phyloP scores from a whole-genome alignment of 2,329 filamentous ascomycete species.

The Calonectria honghensis region DNA sequence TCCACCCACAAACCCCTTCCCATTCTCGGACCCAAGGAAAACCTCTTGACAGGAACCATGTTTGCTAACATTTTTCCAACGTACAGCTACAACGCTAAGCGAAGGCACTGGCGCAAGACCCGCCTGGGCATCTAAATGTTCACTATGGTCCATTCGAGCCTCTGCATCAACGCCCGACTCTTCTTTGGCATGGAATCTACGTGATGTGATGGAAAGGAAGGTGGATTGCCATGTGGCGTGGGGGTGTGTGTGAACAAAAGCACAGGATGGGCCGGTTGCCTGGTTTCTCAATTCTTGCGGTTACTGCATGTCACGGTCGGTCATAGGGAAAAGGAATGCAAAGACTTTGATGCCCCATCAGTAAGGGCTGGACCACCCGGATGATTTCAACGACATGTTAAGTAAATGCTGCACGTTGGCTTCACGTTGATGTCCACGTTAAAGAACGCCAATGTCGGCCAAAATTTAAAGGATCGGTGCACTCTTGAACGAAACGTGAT shows the following conservation, averaged over 20 bases:
- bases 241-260: constrained; percentile 51
- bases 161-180: constrained; percentile 53
- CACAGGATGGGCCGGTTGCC: constrained; percentile 59
- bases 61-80: constrained; percentile 44
- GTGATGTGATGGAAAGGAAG: constrained; percentile 53
- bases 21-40: background rate
- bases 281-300: constrained; percentile 62
- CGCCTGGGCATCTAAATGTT: constrained; percentile 94
- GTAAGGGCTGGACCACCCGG: constrained; percentile 49
- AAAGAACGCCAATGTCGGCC: constrained; percentile 17
- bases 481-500: background rate
- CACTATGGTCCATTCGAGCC: constrained; percentile 56
- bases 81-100: constrained; percentile 98
- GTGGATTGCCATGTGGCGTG: constrained; percentile 50
- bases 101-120: constrained; percentile 99
- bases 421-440: constrained; percentile 25
- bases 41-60: constrained; percentile 1
- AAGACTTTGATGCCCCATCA: constrained; percentile 60
- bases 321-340: constrained; percentile 68
- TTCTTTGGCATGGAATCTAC: constrained; percentile 56
- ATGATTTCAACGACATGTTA: constrained; percentile 41
- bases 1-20: background rate
- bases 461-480: background rate
- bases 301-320: constrained; percentile 68
- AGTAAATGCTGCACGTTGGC: constrained; percentile 18